phyloP scores from a whole-genome alignment of 1,284 basidiomycete genomes.

The Ceratobasidium theobromae region DNA sequence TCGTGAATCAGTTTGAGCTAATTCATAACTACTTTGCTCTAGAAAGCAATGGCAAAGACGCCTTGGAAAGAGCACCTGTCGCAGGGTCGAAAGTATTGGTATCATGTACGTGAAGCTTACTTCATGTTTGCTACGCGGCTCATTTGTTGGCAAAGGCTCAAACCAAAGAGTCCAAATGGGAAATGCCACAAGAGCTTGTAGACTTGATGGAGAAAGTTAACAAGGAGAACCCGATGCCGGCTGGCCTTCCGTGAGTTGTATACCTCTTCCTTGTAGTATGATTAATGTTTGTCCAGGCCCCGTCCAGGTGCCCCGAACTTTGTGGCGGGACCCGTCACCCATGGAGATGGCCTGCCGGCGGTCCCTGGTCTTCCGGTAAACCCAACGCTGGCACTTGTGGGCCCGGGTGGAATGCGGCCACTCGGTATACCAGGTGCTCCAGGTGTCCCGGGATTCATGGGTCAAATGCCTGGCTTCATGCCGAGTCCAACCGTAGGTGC shows the following conservation, averaged over 20 bases:
- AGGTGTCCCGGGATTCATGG: conserved; percentile 33
- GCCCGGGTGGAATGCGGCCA: conserved; percentile 35
- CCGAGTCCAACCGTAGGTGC: background rate
- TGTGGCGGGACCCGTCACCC: conserved; percentile 5
- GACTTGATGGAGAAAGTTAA: conserved; percentile 81
- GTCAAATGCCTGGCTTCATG: conserved; percentile 27
- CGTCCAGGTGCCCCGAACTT: conserved; percentile 30
- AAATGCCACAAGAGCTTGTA: conserved; percentile 85
- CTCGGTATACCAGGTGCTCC: no score
- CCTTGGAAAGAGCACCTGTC: conserved; percentile 93
- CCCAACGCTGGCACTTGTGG: conserved; percentile 18
- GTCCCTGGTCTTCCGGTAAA: conserved; percentile 29
- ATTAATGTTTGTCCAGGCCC: background rate
- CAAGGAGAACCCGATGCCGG: conserved; percentile 54
- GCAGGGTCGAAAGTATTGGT: conserved; percentile 88
- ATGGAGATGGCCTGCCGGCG: conserved; percentile 5
- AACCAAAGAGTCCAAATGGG: conserved; percentile 91
- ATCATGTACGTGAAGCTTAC: conserved; percentile 60
- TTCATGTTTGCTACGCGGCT: background rate
- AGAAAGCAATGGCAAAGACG: conserved; percentile 84
- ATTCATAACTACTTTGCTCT: conserved; percentile 11
- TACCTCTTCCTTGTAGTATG: background rate
- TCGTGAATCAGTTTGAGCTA: background rate
- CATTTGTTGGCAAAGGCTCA: conserved; percentile 56
- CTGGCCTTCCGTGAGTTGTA: conserved; percentile 17